Conservation (phyloP, 2,329 filamentous ascomycete genomes). For the Hymenoscyphus scutula region DNA sequence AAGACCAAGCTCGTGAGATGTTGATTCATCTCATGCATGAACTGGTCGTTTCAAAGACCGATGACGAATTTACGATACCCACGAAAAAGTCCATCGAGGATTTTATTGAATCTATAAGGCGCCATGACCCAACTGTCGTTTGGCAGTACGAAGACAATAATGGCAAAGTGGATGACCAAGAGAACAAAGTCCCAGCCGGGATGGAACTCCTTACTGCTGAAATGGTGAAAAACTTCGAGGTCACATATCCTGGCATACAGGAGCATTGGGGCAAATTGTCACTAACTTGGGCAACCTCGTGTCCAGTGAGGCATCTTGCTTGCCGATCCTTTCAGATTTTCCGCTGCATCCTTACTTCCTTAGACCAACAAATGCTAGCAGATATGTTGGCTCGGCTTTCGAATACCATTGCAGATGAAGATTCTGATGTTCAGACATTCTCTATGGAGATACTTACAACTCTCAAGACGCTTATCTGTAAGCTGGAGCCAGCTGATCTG, state of each 20-base stretch:
- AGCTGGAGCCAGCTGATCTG: slow-evolving; percentile 74
- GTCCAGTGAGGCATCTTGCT: slow-evolving; percentile 88
- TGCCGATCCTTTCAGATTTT: slow-evolving; percentile 98
- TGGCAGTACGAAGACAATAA: slow-evolving; percentile 96
- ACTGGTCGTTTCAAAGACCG: slow-evolving; percentile 76
- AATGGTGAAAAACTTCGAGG: slow-evolving; percentile 80
- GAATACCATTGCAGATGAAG: slow-evolving; percentile 95
- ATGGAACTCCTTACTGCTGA: slow-evolving; percentile 84
- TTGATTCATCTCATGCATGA: slow-evolving; percentile 96
- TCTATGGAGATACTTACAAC: slow-evolving; percentile 98
- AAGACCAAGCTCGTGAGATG: slow-evolving; percentile 97
- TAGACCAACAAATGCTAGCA: slow-evolving; percentile 91
- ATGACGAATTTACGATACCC: slow-evolving; percentile 60
- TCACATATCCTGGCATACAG: slow-evolving; percentile 81
- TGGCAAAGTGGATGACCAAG: slow-evolving; percentile 68
- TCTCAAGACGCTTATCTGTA: slow-evolving; percentile 84
- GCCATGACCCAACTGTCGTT: slow-evolving; percentile 78
- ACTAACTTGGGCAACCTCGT: slow-evolving; percentile 93
- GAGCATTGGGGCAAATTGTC: slow-evolving; percentile 90
- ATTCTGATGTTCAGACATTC: slow-evolving; percentile 91
- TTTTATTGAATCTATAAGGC: slow-evolving; percentile 81
- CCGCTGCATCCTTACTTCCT: slow-evolving; percentile 82
- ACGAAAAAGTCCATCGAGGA: slow-evolving; percentile 78
- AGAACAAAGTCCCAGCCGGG: slow-evolving; percentile 77
- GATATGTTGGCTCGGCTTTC: slow-evolving; percentile 95